Conservation (phyloP, 2,329 filamentous ascomycete species). For the Blastomyces gilchristii region DNA sequence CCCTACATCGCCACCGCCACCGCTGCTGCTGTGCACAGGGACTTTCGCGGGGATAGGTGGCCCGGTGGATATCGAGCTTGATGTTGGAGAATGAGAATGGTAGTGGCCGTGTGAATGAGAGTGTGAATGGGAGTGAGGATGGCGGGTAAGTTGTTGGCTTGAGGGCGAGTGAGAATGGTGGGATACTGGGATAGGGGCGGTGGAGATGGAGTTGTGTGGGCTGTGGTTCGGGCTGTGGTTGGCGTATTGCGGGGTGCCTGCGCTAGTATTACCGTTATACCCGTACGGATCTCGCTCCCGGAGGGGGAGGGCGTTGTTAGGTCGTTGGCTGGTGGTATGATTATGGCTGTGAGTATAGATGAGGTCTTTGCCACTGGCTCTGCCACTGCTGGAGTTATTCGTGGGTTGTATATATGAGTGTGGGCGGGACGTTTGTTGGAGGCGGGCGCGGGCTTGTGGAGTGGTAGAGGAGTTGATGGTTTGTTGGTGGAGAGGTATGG, state of each 20-base stretch:
- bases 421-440: constrained; percentile 11
- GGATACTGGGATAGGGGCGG: constrained; percentile 14
- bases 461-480: constrained; percentile 21
- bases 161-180: constrained; percentile 17
- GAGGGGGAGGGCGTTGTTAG: constrained; percentile 13
- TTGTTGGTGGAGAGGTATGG: constrained; percentile 10
- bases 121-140: constrained; percentile 24
- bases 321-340: constrained; percentile 19
- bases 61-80: constrained; percentile 14
- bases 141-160: constrained; percentile 15
- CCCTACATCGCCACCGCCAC: constrained; percentile 12
- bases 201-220: constrained; percentile 20
- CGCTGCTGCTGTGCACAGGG: constrained; percentile 28
- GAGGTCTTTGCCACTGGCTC: background rate
- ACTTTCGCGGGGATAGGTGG: constrained; percentile 37
- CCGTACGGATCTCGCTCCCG: constrained; percentile 19
- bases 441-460: constrained; percentile 14
- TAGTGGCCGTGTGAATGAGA: constrained; percentile 19
- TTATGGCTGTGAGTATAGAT: background rate
- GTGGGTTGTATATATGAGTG: constrained; percentile 12
- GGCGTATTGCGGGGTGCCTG: constrained; percentile 8
- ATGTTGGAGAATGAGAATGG: background rate
- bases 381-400: constrained; percentile 3
- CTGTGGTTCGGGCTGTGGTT: constrained; percentile 15
- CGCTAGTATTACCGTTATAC: constrained; percentile 10